phyloP scores from a whole-genome alignment of 805 yeast genomes.

The Wickerhamomyces alni region DNA sequence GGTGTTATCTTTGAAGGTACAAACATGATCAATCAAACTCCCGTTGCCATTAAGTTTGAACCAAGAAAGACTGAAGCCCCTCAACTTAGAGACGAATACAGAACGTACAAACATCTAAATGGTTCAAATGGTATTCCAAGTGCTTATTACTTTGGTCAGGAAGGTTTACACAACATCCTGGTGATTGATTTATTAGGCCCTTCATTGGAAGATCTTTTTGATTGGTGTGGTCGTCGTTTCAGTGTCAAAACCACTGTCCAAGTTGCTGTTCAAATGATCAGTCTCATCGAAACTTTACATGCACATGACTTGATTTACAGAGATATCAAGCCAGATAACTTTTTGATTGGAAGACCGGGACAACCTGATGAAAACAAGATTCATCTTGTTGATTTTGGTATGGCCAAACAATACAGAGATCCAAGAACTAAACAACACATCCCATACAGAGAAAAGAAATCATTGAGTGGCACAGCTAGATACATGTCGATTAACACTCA shows the following conservation, averaged over 20 bases:
- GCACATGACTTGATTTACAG: constrained; percentile 72
- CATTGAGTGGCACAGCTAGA: constrained; percentile 80
- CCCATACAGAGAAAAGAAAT: constrained; percentile 75
- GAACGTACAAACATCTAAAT: constrained; percentile 67
- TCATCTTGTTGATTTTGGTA: constrained; percentile 76
- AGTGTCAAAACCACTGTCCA: constrained; percentile 67
- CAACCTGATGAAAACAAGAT: constrained; percentile 58
- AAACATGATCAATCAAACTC: constrained; percentile 83
- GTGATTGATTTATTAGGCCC: constrained; percentile 78
- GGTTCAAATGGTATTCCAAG: constrained; percentile 73
- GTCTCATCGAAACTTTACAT: constrained; percentile 65
- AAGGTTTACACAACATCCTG: constrained; percentile 72
- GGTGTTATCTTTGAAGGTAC: constrained; percentile 97
- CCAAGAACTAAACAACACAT: constrained; percentile 76
- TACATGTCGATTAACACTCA: constrained; percentile 89
- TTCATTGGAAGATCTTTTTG: constrained; percentile 75
- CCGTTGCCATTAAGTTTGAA: constrained; percentile 94
- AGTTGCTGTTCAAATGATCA: constrained; percentile 74
- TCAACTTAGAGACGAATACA: constrained; percentile 73
- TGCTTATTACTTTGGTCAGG: constrained; percentile 82
- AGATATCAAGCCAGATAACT: constrained; percentile 82
- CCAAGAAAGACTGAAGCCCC: constrained; percentile 81
- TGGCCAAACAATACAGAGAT: constrained; percentile 82
- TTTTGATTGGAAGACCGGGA: constrained; percentile 61
- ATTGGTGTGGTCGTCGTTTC: constrained; percentile 81